These are phyloP conservation scores for Avena atlantica DNA, from an alignment of 176 grass and related monocot genomes.

Conservation along the genomic window DNA sequence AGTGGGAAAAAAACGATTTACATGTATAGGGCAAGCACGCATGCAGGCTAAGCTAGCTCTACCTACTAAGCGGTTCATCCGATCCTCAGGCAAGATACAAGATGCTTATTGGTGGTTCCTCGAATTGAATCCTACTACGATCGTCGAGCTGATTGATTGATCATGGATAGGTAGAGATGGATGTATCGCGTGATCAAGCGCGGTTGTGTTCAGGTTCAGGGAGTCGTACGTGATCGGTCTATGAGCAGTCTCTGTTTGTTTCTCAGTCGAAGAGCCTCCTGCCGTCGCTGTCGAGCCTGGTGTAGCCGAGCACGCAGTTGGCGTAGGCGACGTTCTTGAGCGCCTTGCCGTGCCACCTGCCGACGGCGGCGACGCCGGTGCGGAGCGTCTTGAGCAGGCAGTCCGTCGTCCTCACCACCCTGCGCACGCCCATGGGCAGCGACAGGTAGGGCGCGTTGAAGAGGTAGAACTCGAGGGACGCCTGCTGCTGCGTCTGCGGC, in stretches of 20 bases:
- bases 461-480: constrained; percentile 80
- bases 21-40: constrained; percentile 37
- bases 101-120: constrained; percentile 51
- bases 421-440: constrained; percentile 62
- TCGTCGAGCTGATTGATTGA: neutral
- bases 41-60: constrained; percentile 40
- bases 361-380: constrained; percentile 55
- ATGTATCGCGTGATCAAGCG: constrained; percentile 2
- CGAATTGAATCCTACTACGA: constrained; percentile 48
- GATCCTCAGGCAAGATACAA: neutral
- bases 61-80: constrained; percentile 32
- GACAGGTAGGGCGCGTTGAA: constrained; percentile 97
- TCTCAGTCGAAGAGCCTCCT: constrained; percentile 46
- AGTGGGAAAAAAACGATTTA: neutral
- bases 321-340: constrained; percentile 61
- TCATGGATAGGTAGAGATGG: neutral
- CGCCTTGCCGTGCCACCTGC: constrained; percentile 65
- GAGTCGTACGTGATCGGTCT: neutral
- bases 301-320: constrained; percentile 67
- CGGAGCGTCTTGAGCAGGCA: constrained; percentile 63
- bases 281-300: constrained; percentile 56
- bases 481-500: neutral
- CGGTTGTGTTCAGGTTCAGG: constrained; percentile 15
- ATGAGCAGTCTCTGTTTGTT: neutral
- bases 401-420: constrained; percentile 66